Base-by-base conservation (phyloP, 2,329 filamentous ascomycete species). In the Lomentospora prolificans region DNA sequence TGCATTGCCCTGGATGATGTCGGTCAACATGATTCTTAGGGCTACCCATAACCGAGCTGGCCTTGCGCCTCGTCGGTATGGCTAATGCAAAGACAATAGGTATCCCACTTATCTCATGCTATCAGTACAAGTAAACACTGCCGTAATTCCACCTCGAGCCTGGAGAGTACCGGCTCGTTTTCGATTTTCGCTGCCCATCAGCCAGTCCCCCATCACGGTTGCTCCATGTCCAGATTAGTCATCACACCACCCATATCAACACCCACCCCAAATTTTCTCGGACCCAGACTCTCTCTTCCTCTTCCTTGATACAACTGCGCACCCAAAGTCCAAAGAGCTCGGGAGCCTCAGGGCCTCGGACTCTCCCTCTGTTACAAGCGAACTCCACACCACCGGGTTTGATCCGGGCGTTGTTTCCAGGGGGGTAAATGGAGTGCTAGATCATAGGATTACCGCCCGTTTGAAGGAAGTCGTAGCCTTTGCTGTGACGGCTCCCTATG, bases 401-500 rank as follows among this genome's bases (percentile, higher is more conserved):
- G 22, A n/a, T 3, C 19, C 19, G 44, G 44, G 24, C 19, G 17
- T 50, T 27, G 44, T 54, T 12, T 19, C 24, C n/a, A n/a, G n/a
- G 14, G 17, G 36, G 36, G 52, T 17, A n/a, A 46, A 9, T 39
- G 52, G 36, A 10, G 25, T 54, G 52, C 52, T 54, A 54, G 52
- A 55, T 54, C 9, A 50, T 17, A 55, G 12, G 7, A 31, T 48
- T 30, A 12, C 50, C 53, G 53, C 50, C 53, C 7, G 53, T 55
- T 55, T 55, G 72, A 74, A 70, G 72, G 72, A 70, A 68, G 66
- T 61, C 67, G 68, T 63, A 67, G 66, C 64, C 62, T 64, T 66
- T 59, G 56, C 58, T 64, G 66, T 72, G 68, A 66, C 67, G 67
- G 69, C 68, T 66, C 69, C 72, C 70, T 61, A 74, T 74, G 72